A percentile compares a stretch with the other conserved stretches of the same genome.
phyloP scores from a whole-genome alignment of 2,329 filamentous ascomycete genomes.

The Hirsutella thompsonii region DNA sequence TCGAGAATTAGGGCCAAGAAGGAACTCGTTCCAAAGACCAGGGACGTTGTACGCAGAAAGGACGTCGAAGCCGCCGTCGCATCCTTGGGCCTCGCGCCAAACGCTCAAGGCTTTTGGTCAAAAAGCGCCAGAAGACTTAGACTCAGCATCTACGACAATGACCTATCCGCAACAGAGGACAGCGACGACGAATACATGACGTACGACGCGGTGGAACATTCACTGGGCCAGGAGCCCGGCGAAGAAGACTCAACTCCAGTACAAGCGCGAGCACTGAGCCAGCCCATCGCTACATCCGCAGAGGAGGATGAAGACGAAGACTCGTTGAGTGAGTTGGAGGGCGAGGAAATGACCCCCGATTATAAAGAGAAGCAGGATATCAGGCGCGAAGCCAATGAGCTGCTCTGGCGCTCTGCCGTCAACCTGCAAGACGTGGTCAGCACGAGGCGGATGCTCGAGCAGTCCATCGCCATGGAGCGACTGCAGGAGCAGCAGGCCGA shows the following conservation, averaged over 20 bases:
- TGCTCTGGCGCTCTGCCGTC: constrained; percentile 26
- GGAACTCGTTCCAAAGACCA: constrained; percentile 14
- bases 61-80: constrained; percentile 37
- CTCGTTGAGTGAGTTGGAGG: constrained; percentile 5
- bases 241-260: constrained; percentile 5
- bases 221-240: constrained; percentile 11
- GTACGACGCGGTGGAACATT: constrained; percentile 30
- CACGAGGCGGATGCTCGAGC: constrained; percentile 21
- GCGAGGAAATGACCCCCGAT: constrained; percentile 6
- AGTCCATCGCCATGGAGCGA: constrained; percentile 26
- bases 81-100: constrained; percentile 28
- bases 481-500: constrained; percentile 31
- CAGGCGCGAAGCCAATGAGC: constrained; percentile 26
- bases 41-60: constrained; percentile 21
- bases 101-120: constrained; percentile 31
- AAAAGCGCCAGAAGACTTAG: constrained; percentile 34
- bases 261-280: background rate
- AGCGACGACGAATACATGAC: constrained; percentile 20
- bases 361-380: constrained; percentile 18
- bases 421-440: constrained; percentile 23
- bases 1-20: constrained; percentile 48
- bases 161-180: constrained; percentile 9
- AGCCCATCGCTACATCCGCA: constrained; percentile 5
- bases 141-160: constrained; percentile 31
- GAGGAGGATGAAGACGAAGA: constrained; percentile 9